Conservation (phyloP, 1,139 yeast genomes). For the Nakaseomyces kungkrabaensis region DNA sequence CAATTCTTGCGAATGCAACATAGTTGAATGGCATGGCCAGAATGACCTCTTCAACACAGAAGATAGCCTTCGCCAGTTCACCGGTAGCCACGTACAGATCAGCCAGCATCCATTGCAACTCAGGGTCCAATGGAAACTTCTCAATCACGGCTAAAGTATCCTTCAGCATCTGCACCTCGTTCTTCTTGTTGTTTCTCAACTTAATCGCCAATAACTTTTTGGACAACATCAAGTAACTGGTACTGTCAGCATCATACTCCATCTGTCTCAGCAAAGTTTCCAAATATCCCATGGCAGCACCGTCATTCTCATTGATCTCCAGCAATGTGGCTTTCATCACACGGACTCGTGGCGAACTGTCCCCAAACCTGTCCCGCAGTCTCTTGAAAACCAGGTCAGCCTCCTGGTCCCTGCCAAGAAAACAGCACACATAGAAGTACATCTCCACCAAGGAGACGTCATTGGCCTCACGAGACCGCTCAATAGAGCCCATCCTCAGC, state of each 20-base stretch:
- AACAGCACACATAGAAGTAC: constrained; percentile 56
- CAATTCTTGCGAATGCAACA: constrained; percentile 40
- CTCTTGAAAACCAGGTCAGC: constrained; percentile 59
- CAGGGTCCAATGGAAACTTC: constrained; percentile 54
- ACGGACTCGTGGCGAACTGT: constrained; percentile 27
- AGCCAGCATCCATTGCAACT: constrained; percentile 70
- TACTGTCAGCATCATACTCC: constrained; percentile 26
- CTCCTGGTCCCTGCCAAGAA: constrained; percentile 57
- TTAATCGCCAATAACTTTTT: constrained; percentile 23
- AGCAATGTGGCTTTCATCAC: constrained; percentile 25
- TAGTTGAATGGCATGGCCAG: constrained; percentile 64
- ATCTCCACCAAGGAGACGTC: constrained; percentile 56
- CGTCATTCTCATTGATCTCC: constrained; percentile 23
- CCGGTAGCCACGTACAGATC: constrained; percentile 51
- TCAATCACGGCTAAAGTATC: constrained; percentile 20
- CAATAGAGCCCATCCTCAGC: constrained; percentile 16
- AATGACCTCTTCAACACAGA: constrained; percentile 59
- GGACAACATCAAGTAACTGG: constrained; percentile 20
- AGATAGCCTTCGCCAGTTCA: constrained; percentile 57
- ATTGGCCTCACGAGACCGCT: constrained; percentile 35
- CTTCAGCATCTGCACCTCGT: constrained; percentile 11
- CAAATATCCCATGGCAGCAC: constrained; percentile 23
- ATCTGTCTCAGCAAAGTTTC: constrained; percentile 21
- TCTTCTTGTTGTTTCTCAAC: constrained; percentile 7
- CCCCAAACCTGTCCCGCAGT: constrained; percentile 56